Evolutionary conservation across 148 eudicot species (phyloP), one percentile per base, ranked within the genome.

Genomic region (Camellia sinensis): DNA sequence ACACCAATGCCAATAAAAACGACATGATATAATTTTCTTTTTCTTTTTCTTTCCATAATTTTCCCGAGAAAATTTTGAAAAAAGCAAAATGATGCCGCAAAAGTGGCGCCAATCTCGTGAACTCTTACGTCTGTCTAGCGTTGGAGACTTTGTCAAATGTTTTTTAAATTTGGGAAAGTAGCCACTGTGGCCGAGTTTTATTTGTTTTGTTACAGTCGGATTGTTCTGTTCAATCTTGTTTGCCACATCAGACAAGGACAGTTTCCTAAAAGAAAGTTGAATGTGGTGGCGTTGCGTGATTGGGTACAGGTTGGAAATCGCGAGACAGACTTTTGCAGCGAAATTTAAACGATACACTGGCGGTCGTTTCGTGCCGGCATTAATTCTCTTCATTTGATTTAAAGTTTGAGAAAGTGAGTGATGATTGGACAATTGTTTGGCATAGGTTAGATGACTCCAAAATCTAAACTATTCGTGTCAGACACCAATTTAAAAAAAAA

Each of bases 31-130:
- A 53, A 54, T 52, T 13, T 46, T 65, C 13, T n/a, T 7, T 13
- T 62, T 22, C 5, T 3, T 5, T 45, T 44, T 45, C 9, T 1
- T 43, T 2, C 7, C 29, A 7, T 15, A 7, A 40, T 41, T 59
- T 74, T 57, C 69, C 17, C 44, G 56, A 19, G 65, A 73, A 73
- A 44, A 37, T 52, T 19, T 11, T 6, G 46, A 41, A 48, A 53
- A n/a, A 13, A 29, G 63, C 22, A 50, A 64, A 80, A 13, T 48
- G 44, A 14, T 0, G 41, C 68, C 59, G n/a, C 41, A 46, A 45
- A 63, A 46, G 73, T 80, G 78, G 82, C 82, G 82, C 53, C 82
- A 72, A 72, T 80, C 82, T 80, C 77, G 82, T 80, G 76, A 73
- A 65, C 37, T n/a, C 29, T 29, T 52, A 70, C 60, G 10, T 37